phyloP scores from a whole-genome alignment of 2,329 filamentous ascomycete genomes.

The Sphaerulina musiva region DNA sequence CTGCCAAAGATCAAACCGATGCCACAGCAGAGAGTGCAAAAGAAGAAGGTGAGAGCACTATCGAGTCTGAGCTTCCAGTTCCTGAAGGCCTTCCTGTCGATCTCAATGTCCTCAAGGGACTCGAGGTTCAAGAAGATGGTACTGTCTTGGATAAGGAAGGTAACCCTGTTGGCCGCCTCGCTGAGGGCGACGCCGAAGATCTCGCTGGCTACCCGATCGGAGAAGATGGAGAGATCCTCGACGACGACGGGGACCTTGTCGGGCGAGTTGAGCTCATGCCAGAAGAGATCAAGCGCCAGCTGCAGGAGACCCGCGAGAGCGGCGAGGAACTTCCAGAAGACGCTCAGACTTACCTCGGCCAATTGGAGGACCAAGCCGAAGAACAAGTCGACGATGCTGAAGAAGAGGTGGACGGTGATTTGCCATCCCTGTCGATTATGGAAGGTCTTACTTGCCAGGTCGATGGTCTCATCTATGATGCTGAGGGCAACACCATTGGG shows the following conservation, averaged over 20 bases:
- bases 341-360: conserved; percentile 32
- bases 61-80: conserved; percentile 31
- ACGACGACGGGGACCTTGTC: conserved; percentile 50
- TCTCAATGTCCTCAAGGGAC: conserved; percentile 44
- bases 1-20: conserved; percentile 21
- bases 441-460: conserved; percentile 44
- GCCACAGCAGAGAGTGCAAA: conserved; percentile 27
- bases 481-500: conserved; percentile 47
- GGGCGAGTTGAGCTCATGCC: conserved; percentile 48
- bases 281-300: conserved; percentile 40
- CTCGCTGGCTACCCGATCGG: conserved; percentile 48
- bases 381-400: conserved; percentile 31
- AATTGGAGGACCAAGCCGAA: conserved; percentile 19
- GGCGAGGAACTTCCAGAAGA: conserved; percentile 34
- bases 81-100: conserved; percentile 38
- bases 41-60: conserved; percentile 32
- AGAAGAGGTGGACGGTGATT: conserved; percentile 29
- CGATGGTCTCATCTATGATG: conserved; percentile 45
- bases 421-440: conserved; percentile 43
- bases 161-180: conserved; percentile 44
- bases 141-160: conserved; percentile 47
- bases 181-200: conserved; percentile 49
- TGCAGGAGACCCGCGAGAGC: conserved; percentile 35
- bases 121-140: conserved; percentile 51
- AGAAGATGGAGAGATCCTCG: conserved; percentile 50